These are phyloP conservation scores for Debaryomyces castellii DNA, from an alignment of 805 yeast species.

Conservation along the genomic window DNA sequence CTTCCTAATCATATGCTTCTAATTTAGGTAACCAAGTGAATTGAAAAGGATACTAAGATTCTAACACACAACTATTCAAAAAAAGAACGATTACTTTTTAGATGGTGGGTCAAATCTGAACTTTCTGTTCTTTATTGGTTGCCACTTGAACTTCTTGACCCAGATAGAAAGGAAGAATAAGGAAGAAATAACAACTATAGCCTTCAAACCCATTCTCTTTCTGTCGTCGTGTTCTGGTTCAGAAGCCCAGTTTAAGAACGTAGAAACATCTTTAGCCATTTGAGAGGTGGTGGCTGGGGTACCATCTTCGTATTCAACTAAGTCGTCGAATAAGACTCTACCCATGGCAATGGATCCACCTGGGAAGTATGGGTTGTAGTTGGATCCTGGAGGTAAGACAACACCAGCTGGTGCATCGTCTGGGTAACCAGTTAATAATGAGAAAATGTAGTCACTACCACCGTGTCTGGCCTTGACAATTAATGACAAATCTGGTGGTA, in stretches of 20 bases:
- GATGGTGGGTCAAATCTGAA: constrained; percentile 85
- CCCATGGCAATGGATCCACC: constrained; percentile 99
- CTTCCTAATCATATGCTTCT: not conserved
- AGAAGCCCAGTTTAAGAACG: constrained; percentile 96
- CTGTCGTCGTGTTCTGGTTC: constrained; percentile 99
- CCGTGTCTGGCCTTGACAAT: constrained; percentile 99
- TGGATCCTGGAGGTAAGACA: constrained; percentile 84
- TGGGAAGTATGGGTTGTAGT: constrained; percentile 99
- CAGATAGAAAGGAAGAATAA: constrained; percentile 81
- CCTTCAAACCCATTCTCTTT: constrained; percentile 95
- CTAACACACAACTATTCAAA: not conserved
- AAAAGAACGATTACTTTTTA: constrained; percentile 5
- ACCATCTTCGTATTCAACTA: constrained; percentile 98
- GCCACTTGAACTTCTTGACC: constrained; percentile 98
- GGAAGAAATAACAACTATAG: constrained; percentile 73
- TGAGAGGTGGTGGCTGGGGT: constrained; percentile 98
- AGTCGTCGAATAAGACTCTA: constrained; percentile 94
- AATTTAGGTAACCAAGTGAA: not conserved
- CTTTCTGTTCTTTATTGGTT: constrained; percentile 92
- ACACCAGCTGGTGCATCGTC: constrained; percentile 99
- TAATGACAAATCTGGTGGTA: constrained; percentile 96
- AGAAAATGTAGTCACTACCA: constrained; percentile 91
- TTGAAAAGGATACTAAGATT: not conserved
- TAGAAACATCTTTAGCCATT: constrained; percentile 98
- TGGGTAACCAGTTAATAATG: constrained; percentile 96